Conservation (phyloP, 2,329 filamentous ascomycete species). For the Phyllosticta capitalensis region DNA sequence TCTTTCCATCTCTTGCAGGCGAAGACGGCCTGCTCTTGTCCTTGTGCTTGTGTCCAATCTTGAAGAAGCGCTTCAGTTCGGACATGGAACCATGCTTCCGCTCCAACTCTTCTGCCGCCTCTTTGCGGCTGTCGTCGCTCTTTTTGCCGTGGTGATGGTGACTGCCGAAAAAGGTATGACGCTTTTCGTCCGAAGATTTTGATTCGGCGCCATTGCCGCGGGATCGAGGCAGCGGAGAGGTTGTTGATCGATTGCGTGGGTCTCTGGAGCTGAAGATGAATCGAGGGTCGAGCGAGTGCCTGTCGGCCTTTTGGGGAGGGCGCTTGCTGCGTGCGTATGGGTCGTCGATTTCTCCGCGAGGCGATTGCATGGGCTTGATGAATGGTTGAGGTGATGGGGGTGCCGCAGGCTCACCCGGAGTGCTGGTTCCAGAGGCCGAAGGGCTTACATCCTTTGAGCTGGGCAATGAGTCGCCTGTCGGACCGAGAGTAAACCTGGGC, state of each 20-base stretch:
- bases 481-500: conserved; percentile 48
- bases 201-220: conserved; percentile 27
- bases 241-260: conserved; percentile 43
- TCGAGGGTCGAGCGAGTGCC: conserved; percentile 62
- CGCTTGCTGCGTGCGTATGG: conserved; percentile 79
- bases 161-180: conserved; percentile 42
- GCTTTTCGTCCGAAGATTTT: conserved; percentile 35
- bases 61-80: conserved; percentile 95
- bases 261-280: conserved; percentile 78
- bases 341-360: conserved; percentile 69
- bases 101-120: conserved; percentile 21
- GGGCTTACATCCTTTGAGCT: conserved; percentile 53
- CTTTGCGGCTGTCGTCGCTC: conserved; percentile 38
- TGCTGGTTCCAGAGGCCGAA: conserved; percentile 44
- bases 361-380: conserved; percentile 62
- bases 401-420: conserved; percentile 32
- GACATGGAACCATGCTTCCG: conserved; percentile 68
- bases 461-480: conserved; percentile 44
- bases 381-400: conserved; percentile 49
- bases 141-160: conserved; percentile 42
- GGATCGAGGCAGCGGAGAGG: conserved; percentile 35
- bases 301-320: conserved; percentile 56
- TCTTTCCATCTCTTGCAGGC: conserved; percentile 40
- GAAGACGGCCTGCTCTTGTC: conserved; percentile 47
- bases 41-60: conserved; percentile 53